Base-by-base conservation (phyloP, 768 basidiomycete genomes). In the Cystobasidiopsis lactophilus region DNA sequence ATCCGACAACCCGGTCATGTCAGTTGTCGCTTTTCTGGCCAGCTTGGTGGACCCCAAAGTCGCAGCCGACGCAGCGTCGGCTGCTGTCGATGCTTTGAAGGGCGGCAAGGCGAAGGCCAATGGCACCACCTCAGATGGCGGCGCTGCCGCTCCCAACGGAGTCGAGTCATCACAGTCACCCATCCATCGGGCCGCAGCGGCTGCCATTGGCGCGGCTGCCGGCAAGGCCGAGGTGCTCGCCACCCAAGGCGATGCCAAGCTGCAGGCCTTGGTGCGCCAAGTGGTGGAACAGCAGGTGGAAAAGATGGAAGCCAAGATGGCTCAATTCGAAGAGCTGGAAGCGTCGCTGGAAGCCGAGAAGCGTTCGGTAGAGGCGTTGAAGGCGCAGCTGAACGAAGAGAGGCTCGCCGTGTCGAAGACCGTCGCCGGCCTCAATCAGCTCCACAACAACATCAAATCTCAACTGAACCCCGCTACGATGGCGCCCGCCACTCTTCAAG, bases 1-100 rank as follows among this genome's bases (percentile, higher is more conserved):
- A 65, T 77, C 83, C 3, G 93, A 98, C 63, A 96, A 96, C 63
- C 93, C 93, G 0, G 85, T 98, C 18, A 86, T 98, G 86, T 85
- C 83, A 65, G 93, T 96, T 23, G 89, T 96, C 19, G 86, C 93
- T 1, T 96, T 95, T 70, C 72, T 98, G 23, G 86, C 93, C 7
- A 57, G 58, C 19, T 82, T 85, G 5, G 81, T 96, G 5, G 78
- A 77, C 10, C 85, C 86, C 0, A 79, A 79, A 0, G 81, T 93
- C 3, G 91, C 89, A 3, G 82, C 85, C 0, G 86, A 86, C 55
- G 91, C 89, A 1, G 93, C 93, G 5, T 82, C 82, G 41, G 81
- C 82, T 53, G 49, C 44, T 23, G 18, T 50, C 38, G 53, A 59
- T 23, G 64, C 51, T 31, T 18, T 46, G 16, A 57, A 54, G 38